A percentile compares a stretch with the other conserved stretches of the same genome.
Evolutionary conservation across 495 filamentous ascomycete genomes (phyloP).

Genomic region (Trichocladium uniseriatum): DNA sequence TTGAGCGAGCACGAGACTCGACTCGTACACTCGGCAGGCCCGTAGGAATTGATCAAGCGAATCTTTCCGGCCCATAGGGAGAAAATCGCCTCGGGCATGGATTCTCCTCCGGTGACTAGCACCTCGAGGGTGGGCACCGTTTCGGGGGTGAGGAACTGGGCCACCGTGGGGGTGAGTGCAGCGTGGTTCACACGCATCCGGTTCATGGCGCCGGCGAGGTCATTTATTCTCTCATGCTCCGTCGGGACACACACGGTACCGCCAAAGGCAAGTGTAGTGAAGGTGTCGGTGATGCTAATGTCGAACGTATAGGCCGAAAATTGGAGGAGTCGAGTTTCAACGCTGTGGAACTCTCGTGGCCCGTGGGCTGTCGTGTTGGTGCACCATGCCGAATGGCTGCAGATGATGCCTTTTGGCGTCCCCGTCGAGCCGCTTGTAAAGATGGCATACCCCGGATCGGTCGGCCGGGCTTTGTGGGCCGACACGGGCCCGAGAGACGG

Average conservation of each 20-base stretch:
- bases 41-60: conserved; percentile 33
- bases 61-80: conserved; percentile 44
- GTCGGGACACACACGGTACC: conserved; percentile 54
- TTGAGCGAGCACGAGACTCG: background rate
- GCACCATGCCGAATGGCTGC: background rate
- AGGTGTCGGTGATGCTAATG: conserved; percentile 44
- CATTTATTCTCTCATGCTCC: conserved; percentile 37
- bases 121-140: conserved; percentile 36
- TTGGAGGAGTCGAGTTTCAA: conserved; percentile 30
- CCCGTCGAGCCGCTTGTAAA: background rate
- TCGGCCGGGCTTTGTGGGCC: background rate
- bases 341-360: background rate
- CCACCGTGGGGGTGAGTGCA: conserved; percentile 18
- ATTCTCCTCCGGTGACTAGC: conserved; percentile 46
- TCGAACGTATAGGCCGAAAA: conserved; percentile 54
- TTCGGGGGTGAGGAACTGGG: conserved; percentile 3
- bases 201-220: conserved; percentile 20
- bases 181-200: conserved; percentile 15
- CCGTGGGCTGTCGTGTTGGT: background rate
- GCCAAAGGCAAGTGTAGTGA: conserved; percentile 47
- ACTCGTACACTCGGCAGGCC: conserved; percentile 34
- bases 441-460: background rate
- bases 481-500: background rate
- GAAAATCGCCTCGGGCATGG: conserved; percentile 43
- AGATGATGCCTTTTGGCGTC: background rate